Percentiles rank a stretch among this genome's conserved stretches.
phyloP scores from a whole-genome alignment of 805 yeast species.

The Sugiyamaella mastotermitis region DNA sequence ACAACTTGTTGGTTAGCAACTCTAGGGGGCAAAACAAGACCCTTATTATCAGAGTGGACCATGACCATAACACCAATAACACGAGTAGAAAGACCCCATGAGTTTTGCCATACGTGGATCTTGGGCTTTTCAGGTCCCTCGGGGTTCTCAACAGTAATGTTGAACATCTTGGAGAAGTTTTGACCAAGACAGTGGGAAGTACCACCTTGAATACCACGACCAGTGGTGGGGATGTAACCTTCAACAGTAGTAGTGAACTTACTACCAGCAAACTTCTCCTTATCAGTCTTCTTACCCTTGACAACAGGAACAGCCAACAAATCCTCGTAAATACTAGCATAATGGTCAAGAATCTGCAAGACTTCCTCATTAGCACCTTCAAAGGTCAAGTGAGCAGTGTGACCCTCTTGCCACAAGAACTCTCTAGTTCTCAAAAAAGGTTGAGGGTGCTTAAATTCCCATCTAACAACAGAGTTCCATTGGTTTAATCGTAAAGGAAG shows the following conservation, averaged over 20 bases:
- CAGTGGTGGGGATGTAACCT: conserved; percentile 96
- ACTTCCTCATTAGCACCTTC: conserved; percentile 84
- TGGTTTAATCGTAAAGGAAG: conserved; percentile 94
- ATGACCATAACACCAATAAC: conserved; percentile 99
- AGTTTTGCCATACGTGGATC: conserved; percentile 88
- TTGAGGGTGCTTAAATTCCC: conserved; percentile 99
- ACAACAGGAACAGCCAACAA: conserved; percentile 95
- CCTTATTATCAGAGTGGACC: conserved; percentile 98
- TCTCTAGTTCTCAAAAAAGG: conserved; percentile 98
- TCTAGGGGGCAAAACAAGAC: conserved; percentile 95
- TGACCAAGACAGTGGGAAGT: conserved; percentile 97
- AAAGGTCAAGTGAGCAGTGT: conserved; percentile 87
- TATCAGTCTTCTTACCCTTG: conserved; percentile 92
- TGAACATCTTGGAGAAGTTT: conserved; percentile 98
- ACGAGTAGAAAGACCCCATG: conserved; percentile 99
- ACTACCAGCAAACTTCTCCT: conserved; percentile 98
- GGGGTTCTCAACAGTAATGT: conserved; percentile 92
- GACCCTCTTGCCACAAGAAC: conserved; percentile 99
- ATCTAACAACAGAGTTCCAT: conserved; percentile 99
- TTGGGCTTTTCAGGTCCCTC: conserved; percentile 81
- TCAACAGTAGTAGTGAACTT: conserved; percentile 91
- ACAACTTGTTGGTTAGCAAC: conserved; percentile 91
- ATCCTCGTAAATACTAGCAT: conserved; percentile 80
- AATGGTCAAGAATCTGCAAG: conserved; percentile 74
- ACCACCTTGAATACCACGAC: conserved; percentile 99